These are phyloP conservation scores for Populus trichocarpa DNA, from an alignment of 441 rosid genomes.

Conservation along the genomic window DNA sequence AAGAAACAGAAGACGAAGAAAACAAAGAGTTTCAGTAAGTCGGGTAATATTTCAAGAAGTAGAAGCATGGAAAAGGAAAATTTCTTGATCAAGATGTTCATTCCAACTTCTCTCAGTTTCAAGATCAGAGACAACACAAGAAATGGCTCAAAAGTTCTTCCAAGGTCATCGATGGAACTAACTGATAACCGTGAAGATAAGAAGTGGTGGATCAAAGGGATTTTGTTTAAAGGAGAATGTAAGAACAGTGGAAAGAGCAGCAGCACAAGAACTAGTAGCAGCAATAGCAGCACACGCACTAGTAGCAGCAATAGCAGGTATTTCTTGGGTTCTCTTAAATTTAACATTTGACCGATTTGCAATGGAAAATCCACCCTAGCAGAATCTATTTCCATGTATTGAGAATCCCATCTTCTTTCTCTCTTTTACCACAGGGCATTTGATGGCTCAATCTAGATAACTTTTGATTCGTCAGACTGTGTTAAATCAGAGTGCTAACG, in stretches of 20 bases:
- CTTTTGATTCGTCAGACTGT: neutral
- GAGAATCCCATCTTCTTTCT: neutral
- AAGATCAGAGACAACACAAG: conserved; percentile 20
- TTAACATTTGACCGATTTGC: neutral
- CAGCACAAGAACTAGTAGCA: conserved; percentile 13
- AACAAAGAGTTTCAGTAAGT: neutral
- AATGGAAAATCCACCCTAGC: neutral
- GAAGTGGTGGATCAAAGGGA: conserved; percentile 22
- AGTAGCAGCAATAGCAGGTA: conserved; percentile 17
- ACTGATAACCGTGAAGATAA: conserved; percentile 13
- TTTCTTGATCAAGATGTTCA: conserved; percentile 43
- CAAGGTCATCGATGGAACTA: conserved; percentile 18
- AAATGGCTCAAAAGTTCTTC: conserved; percentile 21
- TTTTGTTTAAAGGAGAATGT: conserved; percentile 10
- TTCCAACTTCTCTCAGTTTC: conserved; percentile 30
- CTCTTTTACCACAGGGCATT: neutral
- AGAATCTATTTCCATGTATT: neutral
- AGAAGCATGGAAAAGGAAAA: conserved; percentile 36
- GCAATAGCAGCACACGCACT: neutral
- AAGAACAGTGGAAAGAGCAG: conserved; percentile 5
- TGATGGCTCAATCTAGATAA: neutral
- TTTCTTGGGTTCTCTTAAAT: neutral
- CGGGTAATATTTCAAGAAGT: conserved; percentile 26
- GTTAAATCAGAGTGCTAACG: neutral
- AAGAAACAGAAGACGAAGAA: conserved; percentile 15